These are phyloP conservation scores for Cryptococcus sp. DNA, from an alignment of 1,284 basidiomycete species.

Conservation along the genomic window DNA sequence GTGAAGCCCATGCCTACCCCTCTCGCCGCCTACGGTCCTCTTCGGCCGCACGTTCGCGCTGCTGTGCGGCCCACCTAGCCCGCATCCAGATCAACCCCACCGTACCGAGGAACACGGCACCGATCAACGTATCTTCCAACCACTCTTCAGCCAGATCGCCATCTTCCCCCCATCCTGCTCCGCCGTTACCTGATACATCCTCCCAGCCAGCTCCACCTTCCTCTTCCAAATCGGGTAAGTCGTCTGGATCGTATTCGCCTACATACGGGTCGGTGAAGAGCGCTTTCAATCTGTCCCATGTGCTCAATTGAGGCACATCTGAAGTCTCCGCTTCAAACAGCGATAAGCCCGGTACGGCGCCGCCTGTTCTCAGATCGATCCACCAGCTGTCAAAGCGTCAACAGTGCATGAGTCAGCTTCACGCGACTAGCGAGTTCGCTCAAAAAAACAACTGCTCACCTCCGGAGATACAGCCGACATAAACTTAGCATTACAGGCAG, in stretches of 20 bases:
- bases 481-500: constrained; percentile 82
- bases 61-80: constrained; percentile 22
- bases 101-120: constrained; percentile 27
- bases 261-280: constrained; percentile 24
- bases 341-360: constrained; percentile 41
- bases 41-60: constrained; percentile 6
- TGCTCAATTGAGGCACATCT: constrained; percentile 9
- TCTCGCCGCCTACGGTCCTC: constrained; percentile 17
- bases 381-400: constrained; percentile 41
- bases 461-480: constrained; percentile 74
- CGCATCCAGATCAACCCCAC: constrained; percentile 30
- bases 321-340: constrained; percentile 41
- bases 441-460: constrained; percentile 20
- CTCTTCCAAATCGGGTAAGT: constrained; percentile 7
- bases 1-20: constrained; percentile 3
- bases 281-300: constrained; percentile 39
- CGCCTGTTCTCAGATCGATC: constrained; percentile 41
- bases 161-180: constrained; percentile 21
- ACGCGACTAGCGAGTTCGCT: neutral
- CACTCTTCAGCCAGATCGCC: constrained; percentile 40
- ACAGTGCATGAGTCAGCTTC: neutral
- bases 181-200: constrained; percentile 6
- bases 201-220: constrained; percentile 6
- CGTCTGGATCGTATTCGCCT: neutral
- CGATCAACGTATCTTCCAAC: constrained; percentile 33